phyloP scores from a whole-genome alignment of 2,329 filamentous ascomycete genomes.

The Aspergillus eucalypticola region DNA sequence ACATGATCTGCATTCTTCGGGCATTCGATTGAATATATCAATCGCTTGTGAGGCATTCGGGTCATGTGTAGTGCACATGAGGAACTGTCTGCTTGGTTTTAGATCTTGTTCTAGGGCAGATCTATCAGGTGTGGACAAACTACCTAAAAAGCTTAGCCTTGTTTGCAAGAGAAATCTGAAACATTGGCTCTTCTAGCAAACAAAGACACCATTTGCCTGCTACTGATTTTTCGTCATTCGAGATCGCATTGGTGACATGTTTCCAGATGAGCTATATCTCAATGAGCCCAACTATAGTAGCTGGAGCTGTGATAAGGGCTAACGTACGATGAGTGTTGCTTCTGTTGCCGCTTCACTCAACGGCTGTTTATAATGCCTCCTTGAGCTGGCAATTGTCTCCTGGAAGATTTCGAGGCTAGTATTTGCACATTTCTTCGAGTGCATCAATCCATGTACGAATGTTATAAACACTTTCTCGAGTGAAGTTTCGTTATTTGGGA shows the following conservation, averaged over 20 bases:
- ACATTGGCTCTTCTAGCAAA: constrained; percentile 63
- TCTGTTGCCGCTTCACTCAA: constrained; percentile 63
- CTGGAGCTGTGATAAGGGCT: no score
- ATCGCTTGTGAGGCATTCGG: constrained; percentile 58
- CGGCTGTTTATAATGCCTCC: constrained; percentile 46
- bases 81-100: constrained; percentile 61
- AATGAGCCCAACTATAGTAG: neutral
- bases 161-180: constrained; percentile 67
- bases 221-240: constrained; percentile 53
- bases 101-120: constrained; percentile 12
- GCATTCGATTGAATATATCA: constrained; percentile 61
- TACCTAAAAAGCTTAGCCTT: constrained; percentile 68
- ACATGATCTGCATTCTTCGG: constrained; percentile 58
- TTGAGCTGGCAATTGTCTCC: constrained; percentile 34
- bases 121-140: neutral
- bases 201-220: constrained; percentile 72
- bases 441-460: constrained; percentile 65
- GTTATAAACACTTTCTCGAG: constrained; percentile 69
- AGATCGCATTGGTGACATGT: constrained; percentile 62
- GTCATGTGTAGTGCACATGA: constrained; percentile 66
- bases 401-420: constrained; percentile 36
- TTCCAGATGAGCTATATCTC: constrained; percentile 75
- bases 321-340: constrained; percentile 43
- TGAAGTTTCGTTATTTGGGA: constrained; percentile 57
- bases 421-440: constrained; percentile 37